Evolutionary conservation across 495 filamentous ascomycete species (phyloP).

Genomic region (Peziza echinospora): DNA sequence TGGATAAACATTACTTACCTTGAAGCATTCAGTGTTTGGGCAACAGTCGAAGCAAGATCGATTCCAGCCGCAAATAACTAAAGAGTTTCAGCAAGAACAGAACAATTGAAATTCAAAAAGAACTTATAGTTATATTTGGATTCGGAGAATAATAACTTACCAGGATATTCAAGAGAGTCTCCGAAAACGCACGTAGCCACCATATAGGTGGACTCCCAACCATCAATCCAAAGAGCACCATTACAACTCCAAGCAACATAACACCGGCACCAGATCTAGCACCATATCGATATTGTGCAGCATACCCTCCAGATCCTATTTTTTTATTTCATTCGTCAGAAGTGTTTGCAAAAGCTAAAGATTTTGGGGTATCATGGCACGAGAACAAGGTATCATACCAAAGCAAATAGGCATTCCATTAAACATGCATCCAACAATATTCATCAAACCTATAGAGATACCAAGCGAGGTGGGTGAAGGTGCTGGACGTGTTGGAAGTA

Average conservation of each 20-base stretch:
- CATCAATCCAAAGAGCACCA: slow-evolving; percentile 51
- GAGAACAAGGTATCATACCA: slow-evolving; percentile 28
- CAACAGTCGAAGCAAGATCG: too few relatives aligned
- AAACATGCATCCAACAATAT: slow-evolving; percentile 69
- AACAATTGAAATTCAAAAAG: not conserved
- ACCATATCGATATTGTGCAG: slow-evolving; percentile 75
- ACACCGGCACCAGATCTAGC: slow-evolving; percentile 69
- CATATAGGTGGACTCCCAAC: slow-evolving; percentile 46
- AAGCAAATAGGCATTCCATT: slow-evolving; percentile 93
- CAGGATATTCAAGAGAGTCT: slow-evolving; percentile 58
- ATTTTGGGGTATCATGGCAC: too few relatives aligned
- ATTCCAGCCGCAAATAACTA: too few relatives aligned
- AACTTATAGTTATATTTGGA: not conserved
- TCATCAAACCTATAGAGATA: slow-evolving; percentile 60
- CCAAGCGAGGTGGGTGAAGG: slow-evolving; percentile 55
- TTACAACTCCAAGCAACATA: slow-evolving; percentile 54
- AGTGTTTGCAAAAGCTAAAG: too few relatives aligned
- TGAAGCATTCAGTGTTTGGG: too few relatives aligned
- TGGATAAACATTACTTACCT: too few relatives aligned
- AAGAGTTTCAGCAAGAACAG: not conserved
- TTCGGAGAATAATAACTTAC: slow-evolving; percentile 15
- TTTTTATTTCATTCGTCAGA: too few relatives aligned
- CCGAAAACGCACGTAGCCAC: slow-evolving; percentile 49
- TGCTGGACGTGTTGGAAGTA: slow-evolving; percentile 42
- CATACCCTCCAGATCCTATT: slow-evolving; percentile 56